These are phyloP conservation scores for Gryganskiella cystojenkinii DNA, from an alignment of 192 early-diverging fungal genomes.

Conservation along the genomic window DNA sequence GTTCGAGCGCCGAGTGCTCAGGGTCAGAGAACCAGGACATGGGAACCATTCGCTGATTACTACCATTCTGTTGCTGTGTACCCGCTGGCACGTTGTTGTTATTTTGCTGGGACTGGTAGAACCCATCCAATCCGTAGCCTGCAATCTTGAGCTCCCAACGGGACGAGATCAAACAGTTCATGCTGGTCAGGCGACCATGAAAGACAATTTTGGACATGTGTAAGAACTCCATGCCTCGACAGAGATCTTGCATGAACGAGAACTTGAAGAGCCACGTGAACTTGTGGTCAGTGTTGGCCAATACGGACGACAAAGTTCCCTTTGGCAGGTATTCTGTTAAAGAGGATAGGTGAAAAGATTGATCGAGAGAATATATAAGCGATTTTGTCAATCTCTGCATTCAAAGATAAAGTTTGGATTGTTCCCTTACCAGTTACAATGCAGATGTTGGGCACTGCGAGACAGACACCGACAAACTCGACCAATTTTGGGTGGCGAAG, in stretches of 20 bases:
- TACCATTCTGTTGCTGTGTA: neutral
- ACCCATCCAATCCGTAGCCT: conserved; percentile 52
- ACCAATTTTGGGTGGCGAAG: conserved; percentile 55
- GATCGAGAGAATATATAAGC: neutral
- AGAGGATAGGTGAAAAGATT: neutral
- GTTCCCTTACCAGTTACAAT: conserved; percentile 55
- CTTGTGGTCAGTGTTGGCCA: conserved; percentile 55
- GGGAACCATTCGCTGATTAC: neutral
- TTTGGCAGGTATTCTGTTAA: conserved; percentile 52
- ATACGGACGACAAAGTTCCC: conserved; percentile 48
- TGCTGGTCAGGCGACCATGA: conserved; percentile 55
- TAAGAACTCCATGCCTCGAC: conserved; percentile 58
- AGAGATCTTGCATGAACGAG: conserved; percentile 57
- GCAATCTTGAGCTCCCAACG: conserved; percentile 59
- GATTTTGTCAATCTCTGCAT: neutral
- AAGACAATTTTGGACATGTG: conserved; percentile 56
- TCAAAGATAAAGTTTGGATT: neutral
- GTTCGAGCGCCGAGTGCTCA: neutral
- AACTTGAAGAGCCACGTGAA: conserved; percentile 61
- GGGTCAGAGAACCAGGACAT: conserved; percentile 7
- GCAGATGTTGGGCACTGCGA: conserved; percentile 39
- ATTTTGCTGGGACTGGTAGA: conserved; percentile 40
- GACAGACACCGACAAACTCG: conserved; percentile 55
- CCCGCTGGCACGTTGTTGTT: no score
- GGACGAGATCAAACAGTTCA: conserved; percentile 52